A percentile compares a stretch with the other conserved stretches of the same genome.
These are phyloP conservation scores for Aspergillus pseudoterreus DNA, from an alignment of 2,329 filamentous ascomycete genomes.

Conservation along the genomic window DNA sequence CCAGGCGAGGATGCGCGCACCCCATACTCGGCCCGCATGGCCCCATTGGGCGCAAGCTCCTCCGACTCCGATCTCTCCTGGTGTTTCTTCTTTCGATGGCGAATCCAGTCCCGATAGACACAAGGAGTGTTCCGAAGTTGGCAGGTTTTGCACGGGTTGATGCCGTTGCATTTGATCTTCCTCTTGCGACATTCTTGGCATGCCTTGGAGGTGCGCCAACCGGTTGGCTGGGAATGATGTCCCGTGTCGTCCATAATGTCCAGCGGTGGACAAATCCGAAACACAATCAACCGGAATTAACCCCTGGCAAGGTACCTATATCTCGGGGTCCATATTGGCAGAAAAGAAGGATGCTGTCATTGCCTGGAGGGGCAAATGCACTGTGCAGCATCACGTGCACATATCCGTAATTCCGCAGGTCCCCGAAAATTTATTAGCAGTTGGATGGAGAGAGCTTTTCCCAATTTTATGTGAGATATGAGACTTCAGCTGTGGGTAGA, in stretches of 20 bases:
- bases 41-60: constrained; percentile 1
- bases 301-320: not conserved
- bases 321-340: not conserved
- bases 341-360: not conserved
- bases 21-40: constrained; percentile 11
- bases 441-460: too few species aligned
- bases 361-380: too few species aligned
- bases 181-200: constrained; percentile 41
- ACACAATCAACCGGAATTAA: not conserved
- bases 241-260: constrained; percentile 22
- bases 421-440: not conserved
- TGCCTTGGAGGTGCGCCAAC: constrained; percentile 37
- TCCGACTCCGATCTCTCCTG: constrained; percentile 9
- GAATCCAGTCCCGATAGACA: constrained; percentile 35
- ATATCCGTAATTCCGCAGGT: not conserved
- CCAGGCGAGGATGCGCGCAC: constrained; percentile 14
- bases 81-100: constrained; percentile 33
- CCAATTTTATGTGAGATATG: too few species aligned
- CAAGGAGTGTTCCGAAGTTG: constrained; percentile 29
- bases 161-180: constrained; percentile 41
- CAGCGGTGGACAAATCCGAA: not conserved
- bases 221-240: constrained; percentile 13
- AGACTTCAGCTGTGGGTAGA: too few species aligned
- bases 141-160: constrained; percentile 40
- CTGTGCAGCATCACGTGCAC: not conserved